Percentiles rank a stretch among this genome's conserved stretches.
Evolutionary conservation across 352 stramenopile species (phyloP).

Genomic region (Phytophthora europaea): DNA sequence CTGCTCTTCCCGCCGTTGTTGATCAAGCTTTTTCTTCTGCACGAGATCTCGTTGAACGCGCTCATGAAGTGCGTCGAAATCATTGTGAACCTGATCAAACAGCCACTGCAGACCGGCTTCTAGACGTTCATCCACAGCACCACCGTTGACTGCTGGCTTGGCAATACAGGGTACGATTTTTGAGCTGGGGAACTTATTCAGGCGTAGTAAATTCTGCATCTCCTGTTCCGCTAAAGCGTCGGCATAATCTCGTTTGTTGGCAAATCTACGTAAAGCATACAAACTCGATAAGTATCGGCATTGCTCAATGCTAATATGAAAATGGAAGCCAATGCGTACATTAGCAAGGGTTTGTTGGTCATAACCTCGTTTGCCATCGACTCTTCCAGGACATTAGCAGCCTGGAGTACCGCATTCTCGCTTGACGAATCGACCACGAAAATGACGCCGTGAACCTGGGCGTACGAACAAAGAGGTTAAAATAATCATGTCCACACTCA

Average conservation of each 20-base stretch:
- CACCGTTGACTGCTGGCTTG: conserved; percentile 64
- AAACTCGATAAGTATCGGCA: neutral
- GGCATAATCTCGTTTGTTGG: conserved; percentile 78
- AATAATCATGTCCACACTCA: neutral
- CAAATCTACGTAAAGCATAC: conserved; percentile 52
- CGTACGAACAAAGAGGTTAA: neutral
- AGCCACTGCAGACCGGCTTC: conserved; percentile 79
- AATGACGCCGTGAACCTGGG: conserved; percentile 73
- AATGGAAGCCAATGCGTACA: conserved; percentile 47
- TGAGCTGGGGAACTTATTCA: conserved; percentile 50
- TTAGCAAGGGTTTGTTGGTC: conserved; percentile 69
- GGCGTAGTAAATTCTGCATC: conserved; percentile 45
- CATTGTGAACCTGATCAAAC: conserved; percentile 67
- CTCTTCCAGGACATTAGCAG: conserved; percentile 57
- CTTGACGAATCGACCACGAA: conserved; percentile 81
- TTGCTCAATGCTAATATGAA: neutral
- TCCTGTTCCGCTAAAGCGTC: conserved; percentile 49
- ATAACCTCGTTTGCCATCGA: conserved; percentile 69
- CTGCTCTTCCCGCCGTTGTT: conserved; percentile 68
- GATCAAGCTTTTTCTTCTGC: conserved; percentile 68
- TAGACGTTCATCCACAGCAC: conserved; percentile 68
- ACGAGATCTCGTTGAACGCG: conserved; percentile 62
- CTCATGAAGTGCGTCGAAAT: conserved; percentile 57
- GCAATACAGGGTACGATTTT: conserved; percentile 67
- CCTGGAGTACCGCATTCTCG: conserved; percentile 55